Evolutionary conservation across 2,329 filamentous ascomycete species (phyloP).

Genomic region (Fusarium sp.): DNA sequence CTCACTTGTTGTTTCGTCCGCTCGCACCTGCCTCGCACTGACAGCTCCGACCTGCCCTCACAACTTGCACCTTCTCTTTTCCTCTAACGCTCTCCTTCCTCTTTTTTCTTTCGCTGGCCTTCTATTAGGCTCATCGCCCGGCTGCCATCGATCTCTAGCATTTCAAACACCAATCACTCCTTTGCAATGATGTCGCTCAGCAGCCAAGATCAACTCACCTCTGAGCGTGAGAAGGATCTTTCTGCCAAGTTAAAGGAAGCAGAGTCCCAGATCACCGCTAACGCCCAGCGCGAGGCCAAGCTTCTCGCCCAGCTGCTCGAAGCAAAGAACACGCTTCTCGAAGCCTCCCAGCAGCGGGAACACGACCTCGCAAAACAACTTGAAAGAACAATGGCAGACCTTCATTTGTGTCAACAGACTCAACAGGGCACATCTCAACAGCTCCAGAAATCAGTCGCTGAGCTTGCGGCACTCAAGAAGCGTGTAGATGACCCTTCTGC

Average conservation of each 20-base stretch:
- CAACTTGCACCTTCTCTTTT: neutral
- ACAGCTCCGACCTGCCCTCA: neutral
- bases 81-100: neutral
- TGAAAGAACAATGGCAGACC: neutral
- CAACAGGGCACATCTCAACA: neutral
- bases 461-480: neutral
- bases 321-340: constrained; percentile 8
- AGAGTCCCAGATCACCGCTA: constrained; percentile 1
- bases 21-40: neutral
- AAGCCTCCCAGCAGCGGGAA: constrained; percentile 22
- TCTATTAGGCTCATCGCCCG: neutral
- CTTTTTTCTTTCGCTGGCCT: neutral
- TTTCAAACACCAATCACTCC: neutral
- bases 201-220: neutral
- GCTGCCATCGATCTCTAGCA: neutral
- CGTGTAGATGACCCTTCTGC: neutral
- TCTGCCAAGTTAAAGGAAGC: constrained; percentile 16
- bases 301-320: constrained; percentile 16
- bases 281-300: neutral
- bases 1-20: neutral
- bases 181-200: constrained; percentile 10
- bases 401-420: constrained; percentile 1
- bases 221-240: constrained; percentile 23
- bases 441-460: neutral
- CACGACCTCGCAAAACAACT: constrained; percentile 6